Evolutionary conservation across 1,284 basidiomycete species (phyloP).

Genomic region (Puccinia polysora): DNA sequence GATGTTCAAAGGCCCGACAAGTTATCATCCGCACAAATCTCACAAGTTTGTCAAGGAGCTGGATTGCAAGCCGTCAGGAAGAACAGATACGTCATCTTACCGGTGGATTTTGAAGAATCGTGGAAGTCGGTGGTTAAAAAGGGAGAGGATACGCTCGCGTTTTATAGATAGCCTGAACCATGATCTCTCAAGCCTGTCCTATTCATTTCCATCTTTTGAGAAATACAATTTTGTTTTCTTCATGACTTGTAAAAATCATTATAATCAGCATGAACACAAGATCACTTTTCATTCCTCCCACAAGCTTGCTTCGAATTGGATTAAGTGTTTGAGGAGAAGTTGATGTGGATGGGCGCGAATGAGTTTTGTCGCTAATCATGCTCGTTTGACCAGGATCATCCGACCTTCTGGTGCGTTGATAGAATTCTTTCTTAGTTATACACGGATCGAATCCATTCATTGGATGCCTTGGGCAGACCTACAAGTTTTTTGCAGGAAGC

Average conservation of each 20-base stretch:
- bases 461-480: too few relatives aligned
- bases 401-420: too few relatives aligned
- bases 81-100: slow-evolving; percentile 95
- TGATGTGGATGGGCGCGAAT: too few relatives aligned
- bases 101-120: slow-evolving; percentile 95
- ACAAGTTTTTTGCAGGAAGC: too few relatives aligned
- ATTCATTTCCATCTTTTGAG: too few relatives aligned
- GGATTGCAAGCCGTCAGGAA: slow-evolving; percentile 97
- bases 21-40: slow-evolving; percentile 90
- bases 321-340: background rate
- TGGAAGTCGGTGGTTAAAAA: slow-evolving; percentile 62
- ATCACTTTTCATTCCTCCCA: too few relatives aligned
- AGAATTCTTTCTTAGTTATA: too few relatives aligned
- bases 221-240: too few relatives aligned
- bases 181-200: too few relatives aligned
- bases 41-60: slow-evolving; percentile 92
- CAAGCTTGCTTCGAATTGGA: background rate
- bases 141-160: slow-evolving; percentile 36
- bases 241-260: slow-evolving; percentile 1
- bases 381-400: too few relatives aligned
- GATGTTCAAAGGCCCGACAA: slow-evolving; percentile 95
- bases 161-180: slow-evolving; percentile 17
- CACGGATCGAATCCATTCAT: too few relatives aligned
- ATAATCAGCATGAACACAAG: background rate
- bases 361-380: too few relatives aligned